Evolutionary conservation across 257 asterid species (phyloP).

Genomic region (Perilla frutescens): DNA sequence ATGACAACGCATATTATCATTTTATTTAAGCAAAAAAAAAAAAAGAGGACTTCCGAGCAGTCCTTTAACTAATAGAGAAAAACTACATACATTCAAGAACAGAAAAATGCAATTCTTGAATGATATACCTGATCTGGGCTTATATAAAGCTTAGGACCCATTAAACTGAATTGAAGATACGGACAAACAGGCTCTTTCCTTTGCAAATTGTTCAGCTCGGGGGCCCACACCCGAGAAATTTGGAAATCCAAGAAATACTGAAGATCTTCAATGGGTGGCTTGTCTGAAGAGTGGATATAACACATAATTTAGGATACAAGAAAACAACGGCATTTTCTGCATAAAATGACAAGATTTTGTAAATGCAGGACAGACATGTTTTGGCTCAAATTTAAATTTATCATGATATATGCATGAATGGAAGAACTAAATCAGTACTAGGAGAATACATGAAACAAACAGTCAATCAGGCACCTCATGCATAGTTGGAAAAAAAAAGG

Average conservation of each 20-base stretch:
- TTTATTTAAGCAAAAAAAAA: background rate
- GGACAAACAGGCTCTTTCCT: constrained; percentile 95
- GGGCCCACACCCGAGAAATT: constrained; percentile 95
- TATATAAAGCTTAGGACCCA: constrained; percentile 97
- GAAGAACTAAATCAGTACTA: background rate
- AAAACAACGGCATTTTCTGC: background rate
- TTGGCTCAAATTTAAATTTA: background rate
- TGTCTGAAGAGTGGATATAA: constrained; percentile 60
- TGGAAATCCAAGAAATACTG: constrained; percentile 98
- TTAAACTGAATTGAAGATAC: constrained; percentile 92
- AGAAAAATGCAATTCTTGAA: constrained; percentile 2
- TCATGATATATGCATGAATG: background rate
- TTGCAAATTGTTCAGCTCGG: constrained; percentile 85
- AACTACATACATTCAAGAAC: background rate
- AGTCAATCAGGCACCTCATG: background rate
- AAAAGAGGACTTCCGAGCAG: background rate
- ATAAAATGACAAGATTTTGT: constrained; percentile 11
- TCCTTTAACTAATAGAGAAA: background rate
- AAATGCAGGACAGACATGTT: constrained; percentile 4
- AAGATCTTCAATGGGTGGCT: constrained; percentile 98
- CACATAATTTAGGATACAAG: constrained; percentile 16
- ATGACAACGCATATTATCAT: background rate
- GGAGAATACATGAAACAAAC: too few species aligned
- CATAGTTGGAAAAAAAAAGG: background rate
- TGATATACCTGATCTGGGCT: constrained; percentile 94